These are phyloP conservation scores for Colletotrichum acutatum DNA, from an alignment of 2,329 filamentous ascomycete genomes.

Conservation along the genomic window DNA sequence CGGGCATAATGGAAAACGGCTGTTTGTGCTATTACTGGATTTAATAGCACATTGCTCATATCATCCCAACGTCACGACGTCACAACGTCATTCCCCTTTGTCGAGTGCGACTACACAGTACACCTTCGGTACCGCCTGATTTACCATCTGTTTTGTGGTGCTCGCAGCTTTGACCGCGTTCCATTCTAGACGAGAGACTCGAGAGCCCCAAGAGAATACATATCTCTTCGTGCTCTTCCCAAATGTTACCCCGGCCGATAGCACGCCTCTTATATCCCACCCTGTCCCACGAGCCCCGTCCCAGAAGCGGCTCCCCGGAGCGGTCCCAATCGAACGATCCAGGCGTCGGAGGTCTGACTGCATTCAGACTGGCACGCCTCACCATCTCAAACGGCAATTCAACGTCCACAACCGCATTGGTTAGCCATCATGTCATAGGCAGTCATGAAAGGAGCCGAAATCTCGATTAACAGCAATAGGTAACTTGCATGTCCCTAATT, in stretches of 20 bases:
- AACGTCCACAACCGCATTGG: slow-evolving; percentile 9
- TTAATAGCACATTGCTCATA: not conserved
- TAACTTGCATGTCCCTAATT: not conserved
- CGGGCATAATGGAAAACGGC: not conserved
- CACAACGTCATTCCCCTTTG: not conserved
- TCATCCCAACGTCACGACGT: not conserved
- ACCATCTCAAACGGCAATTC: not conserved
- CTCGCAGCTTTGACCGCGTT: slow-evolving; percentile 9
- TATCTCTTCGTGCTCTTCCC: not conserved
- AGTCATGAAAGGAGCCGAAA: not conserved
- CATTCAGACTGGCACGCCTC: slow-evolving; percentile 17
- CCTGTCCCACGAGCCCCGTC: not conserved
- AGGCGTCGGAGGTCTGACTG: slow-evolving; percentile 20
- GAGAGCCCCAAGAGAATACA: not conserved
- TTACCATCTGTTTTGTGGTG: not conserved
- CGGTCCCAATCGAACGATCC: slow-evolving; percentile 14
- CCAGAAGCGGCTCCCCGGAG: slow-evolving; percentile 1
- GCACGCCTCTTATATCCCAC: not conserved
- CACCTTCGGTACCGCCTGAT: not conserved
- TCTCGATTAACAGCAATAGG: not conserved
- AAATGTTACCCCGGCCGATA: slow-evolving; percentile 15
- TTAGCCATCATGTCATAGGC: not conserved
- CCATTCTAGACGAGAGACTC: not conserved
- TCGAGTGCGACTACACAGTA: not conserved
- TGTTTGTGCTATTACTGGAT: not conserved